These are phyloP conservation scores for Asterochloris erici DNA, from an alignment of 139 green algal genomes.

Conservation along the genomic window DNA sequence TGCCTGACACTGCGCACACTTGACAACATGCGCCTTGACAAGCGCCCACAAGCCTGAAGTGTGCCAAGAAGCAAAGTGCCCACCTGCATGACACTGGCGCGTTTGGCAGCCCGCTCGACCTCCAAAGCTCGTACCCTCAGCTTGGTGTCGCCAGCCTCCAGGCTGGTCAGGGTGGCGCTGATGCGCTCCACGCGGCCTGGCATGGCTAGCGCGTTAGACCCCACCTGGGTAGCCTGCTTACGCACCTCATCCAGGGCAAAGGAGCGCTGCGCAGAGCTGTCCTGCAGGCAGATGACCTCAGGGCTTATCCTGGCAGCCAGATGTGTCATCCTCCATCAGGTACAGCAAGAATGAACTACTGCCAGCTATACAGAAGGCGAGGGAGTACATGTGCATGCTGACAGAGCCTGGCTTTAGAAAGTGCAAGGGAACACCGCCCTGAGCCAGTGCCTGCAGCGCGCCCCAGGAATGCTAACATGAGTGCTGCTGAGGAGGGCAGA, in stretches of 20 bases:
- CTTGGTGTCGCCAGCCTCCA: slow-evolving; percentile 72
- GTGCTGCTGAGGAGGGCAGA: too few relatives aligned
- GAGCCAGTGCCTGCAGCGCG: too few relatives aligned
- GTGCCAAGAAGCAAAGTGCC: background rate
- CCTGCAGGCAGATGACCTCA: slow-evolving; percentile 1
- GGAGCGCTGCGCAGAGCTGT: slow-evolving; percentile 29
- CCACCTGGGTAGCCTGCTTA: slow-evolving; percentile 62
- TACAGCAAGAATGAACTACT: too few relatives aligned
- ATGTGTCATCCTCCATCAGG: too few relatives aligned
- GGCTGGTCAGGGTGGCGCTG: slow-evolving; percentile 41
- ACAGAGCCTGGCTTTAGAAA: too few relatives aligned
- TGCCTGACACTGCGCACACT: background rate
- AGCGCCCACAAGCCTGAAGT: background rate
- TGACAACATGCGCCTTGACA: background rate
- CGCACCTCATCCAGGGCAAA: slow-evolving; percentile 63
- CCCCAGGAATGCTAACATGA: too few relatives aligned
- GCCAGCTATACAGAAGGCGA: too few relatives aligned
- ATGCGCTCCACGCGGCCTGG: slow-evolving; percentile 62
- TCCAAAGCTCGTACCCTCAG: slow-evolving; percentile 72
- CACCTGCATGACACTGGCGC: slow-evolving; percentile 30
- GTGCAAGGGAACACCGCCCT: too few relatives aligned
- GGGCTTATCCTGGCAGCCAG: too few relatives aligned
- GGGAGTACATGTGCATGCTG: too few relatives aligned
- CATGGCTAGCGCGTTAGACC: slow-evolving; percentile 61
- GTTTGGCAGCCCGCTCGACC: slow-evolving; percentile 61